Base-by-base conservation (phyloP, 306 rosid genomes). In the Rosa rugosa region DNA sequence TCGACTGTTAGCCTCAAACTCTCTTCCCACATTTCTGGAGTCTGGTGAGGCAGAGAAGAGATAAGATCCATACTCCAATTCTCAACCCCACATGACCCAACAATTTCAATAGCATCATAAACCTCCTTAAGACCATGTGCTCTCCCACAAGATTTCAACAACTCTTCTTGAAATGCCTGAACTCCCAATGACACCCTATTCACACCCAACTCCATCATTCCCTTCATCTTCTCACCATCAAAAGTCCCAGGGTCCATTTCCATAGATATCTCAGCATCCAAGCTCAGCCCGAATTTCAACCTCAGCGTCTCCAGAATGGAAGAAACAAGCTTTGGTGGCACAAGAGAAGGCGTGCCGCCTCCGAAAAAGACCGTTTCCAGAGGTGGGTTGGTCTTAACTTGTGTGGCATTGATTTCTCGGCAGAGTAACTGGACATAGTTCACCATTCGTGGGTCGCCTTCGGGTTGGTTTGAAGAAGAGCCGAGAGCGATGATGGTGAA, bases 161-260 rank as follows among this genome's bases (percentile, higher is more conserved):
- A 73, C 85, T 91, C 87, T 79, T 95, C 92, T 72, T 95, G 98
- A 88, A 95, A 95, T 3, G 98, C 97, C 77, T 95, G 98, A 79
- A 95, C 93, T 47, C 99, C 99, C 89, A 95, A 70, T 42, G 99
- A 95, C 75, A 95, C 93, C 50, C 99, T 86, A 69, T 93, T 95
- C 73, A 95, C 90, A 71, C 95, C 99, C 89, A 93, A 76, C 81
- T 31, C 57, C 84, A 89, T 54, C 88, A 90, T 65, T 62, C 60
- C 86, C 75, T 70, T 70, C 91, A 93, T 86, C 75, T 91, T 92
- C 83, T 75, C 76, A 20, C 74, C 87, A 83, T 92, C 91, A 73
- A 95, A 95, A 13, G 99, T 95, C 74, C 97, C 99, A 1, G 97
- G 98, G 83, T 95, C 98, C 99, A 95, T 91, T 67, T 95, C 98